These are phyloP conservation scores for Limonium bicolor DNA, from an alignment of 148 eudicot genomes.

Conservation along the genomic window DNA sequence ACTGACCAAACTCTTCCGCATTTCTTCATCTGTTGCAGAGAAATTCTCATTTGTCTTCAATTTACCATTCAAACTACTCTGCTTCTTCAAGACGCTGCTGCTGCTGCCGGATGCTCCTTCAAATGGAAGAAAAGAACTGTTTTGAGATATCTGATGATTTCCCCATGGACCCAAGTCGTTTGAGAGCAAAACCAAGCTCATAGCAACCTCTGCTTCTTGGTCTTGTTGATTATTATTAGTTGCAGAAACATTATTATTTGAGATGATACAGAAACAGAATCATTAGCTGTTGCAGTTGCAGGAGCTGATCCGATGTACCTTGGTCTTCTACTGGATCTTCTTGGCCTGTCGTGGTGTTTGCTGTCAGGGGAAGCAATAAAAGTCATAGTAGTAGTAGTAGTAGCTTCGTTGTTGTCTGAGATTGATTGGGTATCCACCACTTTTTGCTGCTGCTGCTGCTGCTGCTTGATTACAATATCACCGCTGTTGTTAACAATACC, in stretches of 20 bases:
- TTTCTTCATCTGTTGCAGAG: conserved; percentile 3
- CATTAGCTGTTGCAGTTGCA: conserved; percentile 7
- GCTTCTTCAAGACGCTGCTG: too few species aligned
- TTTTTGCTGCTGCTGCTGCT: neutral
- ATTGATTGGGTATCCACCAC: too few species aligned
- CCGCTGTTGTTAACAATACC: conserved; percentile 7
- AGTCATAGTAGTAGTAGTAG: too few species aligned
- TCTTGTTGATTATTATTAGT: conserved; percentile 65
- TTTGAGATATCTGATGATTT: conserved; percentile 22
- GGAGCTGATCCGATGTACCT: conserved; percentile 16
- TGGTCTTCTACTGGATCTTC: conserved; percentile 35
- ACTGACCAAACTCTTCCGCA: conserved; percentile 7
- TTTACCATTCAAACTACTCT: too few species aligned
- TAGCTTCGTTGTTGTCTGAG: too few species aligned
- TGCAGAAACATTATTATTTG: conserved; percentile 16
- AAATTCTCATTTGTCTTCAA: conserved; percentile 1
- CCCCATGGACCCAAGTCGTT: conserved; percentile 41
- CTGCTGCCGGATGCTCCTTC: too few species aligned
- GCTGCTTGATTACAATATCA: conserved; percentile 8
- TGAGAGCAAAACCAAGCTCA: conserved; percentile 87
- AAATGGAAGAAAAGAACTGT: conserved; percentile 17
- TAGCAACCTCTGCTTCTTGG: conserved; percentile 46
- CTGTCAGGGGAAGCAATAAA: too few species aligned
- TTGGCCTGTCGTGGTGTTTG: conserved; percentile 14
- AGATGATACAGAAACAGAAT: conserved; percentile 15